These are phyloP conservation scores for Lachnellula subtilissima DNA, from an alignment of 2,329 filamentous ascomycete species.

Conservation along the genomic window DNA sequence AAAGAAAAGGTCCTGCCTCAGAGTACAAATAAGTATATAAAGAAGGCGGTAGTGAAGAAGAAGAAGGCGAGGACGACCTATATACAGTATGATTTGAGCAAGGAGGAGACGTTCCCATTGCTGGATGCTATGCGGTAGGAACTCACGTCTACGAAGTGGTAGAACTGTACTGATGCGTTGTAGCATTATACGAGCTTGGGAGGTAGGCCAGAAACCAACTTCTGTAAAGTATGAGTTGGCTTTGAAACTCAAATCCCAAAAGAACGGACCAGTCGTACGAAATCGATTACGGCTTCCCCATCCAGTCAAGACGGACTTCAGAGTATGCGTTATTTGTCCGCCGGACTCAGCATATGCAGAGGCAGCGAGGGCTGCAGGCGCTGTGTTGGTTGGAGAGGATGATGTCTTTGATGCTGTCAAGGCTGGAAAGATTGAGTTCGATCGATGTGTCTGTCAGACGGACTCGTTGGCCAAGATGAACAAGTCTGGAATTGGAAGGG, in stretches of 20 bases:
- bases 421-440: constrained; percentile 74
- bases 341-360: constrained; percentile 69
- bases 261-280: constrained; percentile 81
- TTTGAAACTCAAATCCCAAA: constrained; percentile 75
- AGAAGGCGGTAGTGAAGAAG: constrained; percentile 29
- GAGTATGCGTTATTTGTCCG: constrained; percentile 88
- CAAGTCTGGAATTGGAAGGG: constrained; percentile 72
- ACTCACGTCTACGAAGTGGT: constrained; percentile 18
- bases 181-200: constrained; percentile 85
- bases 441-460: constrained; percentile 80
- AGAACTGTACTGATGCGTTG: constrained; percentile 10
- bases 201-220: constrained; percentile 75
- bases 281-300: constrained; percentile 85
- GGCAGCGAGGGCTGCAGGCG: constrained; percentile 73
- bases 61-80: constrained; percentile 31
- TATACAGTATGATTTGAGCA: constrained; percentile 33
- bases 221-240: constrained; percentile 83
- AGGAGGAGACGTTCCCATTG: constrained; percentile 65
- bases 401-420: constrained; percentile 75
- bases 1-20: constrained; percentile 13
- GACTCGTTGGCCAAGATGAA: constrained; percentile 73
- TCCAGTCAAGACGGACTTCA: constrained; percentile 81
- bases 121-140: constrained; percentile 87
- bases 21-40: constrained; percentile 26
- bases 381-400: constrained; percentile 78